Evolutionary conservation across 768 basidiomycete genomes (phyloP).

Genomic region (Tulasnella sp.): DNA sequence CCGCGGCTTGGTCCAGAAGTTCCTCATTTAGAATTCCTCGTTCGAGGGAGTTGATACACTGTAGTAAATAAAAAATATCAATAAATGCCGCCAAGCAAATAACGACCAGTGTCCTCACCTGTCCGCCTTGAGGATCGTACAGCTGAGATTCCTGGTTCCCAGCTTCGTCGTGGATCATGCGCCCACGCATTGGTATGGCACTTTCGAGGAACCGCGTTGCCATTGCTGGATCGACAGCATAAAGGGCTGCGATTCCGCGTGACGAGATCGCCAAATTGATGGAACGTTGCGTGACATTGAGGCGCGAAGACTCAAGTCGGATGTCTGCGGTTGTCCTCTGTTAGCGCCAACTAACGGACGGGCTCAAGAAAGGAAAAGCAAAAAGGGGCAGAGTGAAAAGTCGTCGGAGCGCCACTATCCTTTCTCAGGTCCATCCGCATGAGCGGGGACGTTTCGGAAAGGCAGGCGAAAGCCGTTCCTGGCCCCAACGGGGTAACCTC

Average conservation of each 20-base stretch:
- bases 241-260: slow-evolving; percentile 83
- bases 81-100: background rate
- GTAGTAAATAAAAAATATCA: background rate
- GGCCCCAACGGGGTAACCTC: background rate
- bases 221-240: slow-evolving; percentile 68
- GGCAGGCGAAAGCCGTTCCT: background rate
- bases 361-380: background rate
- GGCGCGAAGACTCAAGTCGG: slow-evolving; percentile 66
- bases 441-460: background rate
- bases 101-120: slow-evolving; percentile 51
- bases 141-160: slow-evolving; percentile 75
- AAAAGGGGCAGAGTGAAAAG: background rate
- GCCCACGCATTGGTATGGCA: slow-evolving; percentile 89
- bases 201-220: slow-evolving; percentile 68
- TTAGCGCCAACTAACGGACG: background rate
- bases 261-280: slow-evolving; percentile 96
- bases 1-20: slow-evolving; percentile 72
- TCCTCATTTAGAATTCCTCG: slow-evolving; percentile 81
- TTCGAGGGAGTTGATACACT: slow-evolving; percentile 95
- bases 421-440: background rate
- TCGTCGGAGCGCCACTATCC: background rate
- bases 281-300: slow-evolving; percentile 69
- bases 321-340: slow-evolving; percentile 50
- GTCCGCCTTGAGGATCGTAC: slow-evolving; percentile 77
- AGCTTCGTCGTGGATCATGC: slow-evolving; percentile 84